These are phyloP conservation scores for Talaromyces sp. DNA, from an alignment of 2,329 filamentous ascomycete species.

Conservation along the genomic window DNA sequence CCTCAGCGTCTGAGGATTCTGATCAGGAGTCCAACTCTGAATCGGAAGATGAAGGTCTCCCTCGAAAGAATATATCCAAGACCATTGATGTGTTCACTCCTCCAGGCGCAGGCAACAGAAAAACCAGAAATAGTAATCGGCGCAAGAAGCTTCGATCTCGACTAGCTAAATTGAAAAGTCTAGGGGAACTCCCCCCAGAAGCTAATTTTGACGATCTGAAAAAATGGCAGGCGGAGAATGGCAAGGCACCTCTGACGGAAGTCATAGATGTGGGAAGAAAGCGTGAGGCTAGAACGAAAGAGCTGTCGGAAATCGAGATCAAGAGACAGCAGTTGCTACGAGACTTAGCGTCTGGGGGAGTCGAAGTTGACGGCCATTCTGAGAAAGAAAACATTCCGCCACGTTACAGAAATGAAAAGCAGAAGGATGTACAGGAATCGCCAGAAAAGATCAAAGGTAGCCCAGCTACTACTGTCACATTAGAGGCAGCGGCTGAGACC, in stretches of 20 bases:
- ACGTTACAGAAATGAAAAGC: constrained; percentile 12
- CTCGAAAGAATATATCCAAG: constrained; percentile 17
- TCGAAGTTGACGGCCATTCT: constrained; percentile 43
- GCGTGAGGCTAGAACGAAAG: constrained; percentile 21
- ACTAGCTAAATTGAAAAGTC: constrained; percentile 52
- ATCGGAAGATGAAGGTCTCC: constrained; percentile 30
- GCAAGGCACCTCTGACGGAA: constrained; percentile 24
- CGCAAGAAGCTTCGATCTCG: constrained; percentile 51
- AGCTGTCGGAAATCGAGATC: constrained; percentile 48
- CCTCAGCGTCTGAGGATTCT: background rate
- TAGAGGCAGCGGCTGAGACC: background rate
- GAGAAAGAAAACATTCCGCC: constrained; percentile 33
- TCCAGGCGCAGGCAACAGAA: constrained; percentile 49
- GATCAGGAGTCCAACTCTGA: constrained; percentile 30
- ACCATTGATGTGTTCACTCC: constrained; percentile 28
- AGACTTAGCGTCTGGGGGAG: constrained; percentile 51
- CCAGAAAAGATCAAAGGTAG: constrained; percentile 8
- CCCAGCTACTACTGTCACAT: background rate
- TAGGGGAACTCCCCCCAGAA: constrained; percentile 50
- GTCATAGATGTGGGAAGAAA: constrained; percentile 24
- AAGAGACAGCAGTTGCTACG: constrained; percentile 52
- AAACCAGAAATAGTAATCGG: constrained; percentile 56
- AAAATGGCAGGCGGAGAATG: constrained; percentile 32
- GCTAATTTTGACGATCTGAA: constrained; percentile 52
- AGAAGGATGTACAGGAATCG: background rate